Percentiles rank a stretch among this genome's conserved stretches.
These are phyloP conservation scores for Arctium minus DNA, from an alignment of 129 eudicot species.

Conservation along the genomic window DNA sequence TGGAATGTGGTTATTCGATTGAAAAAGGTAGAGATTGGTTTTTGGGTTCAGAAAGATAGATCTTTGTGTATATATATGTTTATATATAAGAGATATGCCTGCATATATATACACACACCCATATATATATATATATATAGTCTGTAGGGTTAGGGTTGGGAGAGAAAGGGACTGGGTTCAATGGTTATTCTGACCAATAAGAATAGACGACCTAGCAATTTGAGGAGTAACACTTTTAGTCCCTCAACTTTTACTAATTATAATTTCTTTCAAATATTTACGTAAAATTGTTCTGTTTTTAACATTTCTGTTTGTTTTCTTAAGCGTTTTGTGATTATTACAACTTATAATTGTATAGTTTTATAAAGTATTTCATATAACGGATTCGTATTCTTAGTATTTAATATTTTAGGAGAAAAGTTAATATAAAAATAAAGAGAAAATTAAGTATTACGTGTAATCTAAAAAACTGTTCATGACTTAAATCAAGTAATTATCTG, in stretches of 20 bases:
- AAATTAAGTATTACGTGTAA: too few relatives aligned
- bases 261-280: neutral
- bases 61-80: neutral
- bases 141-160: neutral
- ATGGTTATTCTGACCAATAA: constrained; percentile 25
- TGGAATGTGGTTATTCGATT: constrained; percentile 16
- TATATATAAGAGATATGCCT: constrained; percentile 1
- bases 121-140: neutral
- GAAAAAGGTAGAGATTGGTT: neutral
- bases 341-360: neutral
- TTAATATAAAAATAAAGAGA: too few relatives aligned
- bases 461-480: too few relatives aligned
- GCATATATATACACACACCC: neutral
- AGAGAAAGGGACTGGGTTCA: constrained; percentile 24
- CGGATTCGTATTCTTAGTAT: neutral
- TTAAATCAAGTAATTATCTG: too few relatives aligned
- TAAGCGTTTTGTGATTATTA: neutral
- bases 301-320: too few relatives aligned
- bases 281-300: neutral
- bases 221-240: constrained; percentile 9
- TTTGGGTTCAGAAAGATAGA: neutral
- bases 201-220: constrained; percentile 5
- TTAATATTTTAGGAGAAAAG: neutral
- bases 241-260: constrained; percentile 7
- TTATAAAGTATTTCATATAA: too few relatives aligned